Base-by-base conservation (phyloP, 2,329 filamentous ascomycete genomes). In the Sporothrix pallida region DNA sequence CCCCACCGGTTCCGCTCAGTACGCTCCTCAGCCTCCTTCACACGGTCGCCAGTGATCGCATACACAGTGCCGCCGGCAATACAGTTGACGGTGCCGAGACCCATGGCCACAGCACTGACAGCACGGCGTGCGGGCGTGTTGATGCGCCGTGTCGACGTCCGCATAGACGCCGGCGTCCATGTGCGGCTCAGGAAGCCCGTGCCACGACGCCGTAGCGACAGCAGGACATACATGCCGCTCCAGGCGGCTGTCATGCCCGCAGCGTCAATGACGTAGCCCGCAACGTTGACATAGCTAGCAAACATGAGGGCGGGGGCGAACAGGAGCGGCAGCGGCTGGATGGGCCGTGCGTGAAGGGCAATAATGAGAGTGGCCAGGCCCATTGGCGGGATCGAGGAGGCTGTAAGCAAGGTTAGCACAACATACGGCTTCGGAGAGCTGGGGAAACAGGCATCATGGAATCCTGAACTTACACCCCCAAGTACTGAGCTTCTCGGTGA, bases 221-320 rank as follows among this genome's bases (percentile, higher is more conserved):
- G 81, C 52, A 90, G 81, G 3, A 86, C 84, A 79, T 90, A 90
- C 17, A 89, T 82, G 44, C 87, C 88, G 62, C 86, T 88, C 81
- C 86, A 87, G 17, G 88, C 87, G 71, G 86, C 86, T 0, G 86
- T 84, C 73, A 89, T 81, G 70, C 87, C 88, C 2, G 87, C 88
- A 73, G 84, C 84, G 78, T 88, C 87, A 70, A 86, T 87, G 75
- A 84, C 85, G 81, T 87, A 89, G 74, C 88, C 88, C 23, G 87
- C 86, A 7, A 90, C 84, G 79, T 88, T 89, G 78, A 89, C 84
- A 81, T 90, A 90, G 79, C 84, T 86, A 72, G 85, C 83, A 81
- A 89, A 88, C 73, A 88, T 80, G 46, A 89, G 84, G 37, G 87
- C 82, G 78, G 86, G 84, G 76, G 86, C 81, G 78, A 87, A 83